A percentile compares a stretch with the other conserved stretches of the same genome.
Conservation (phyloP, 2,329 filamentous ascomycete species). For the Trichophyton simii region DNA sequence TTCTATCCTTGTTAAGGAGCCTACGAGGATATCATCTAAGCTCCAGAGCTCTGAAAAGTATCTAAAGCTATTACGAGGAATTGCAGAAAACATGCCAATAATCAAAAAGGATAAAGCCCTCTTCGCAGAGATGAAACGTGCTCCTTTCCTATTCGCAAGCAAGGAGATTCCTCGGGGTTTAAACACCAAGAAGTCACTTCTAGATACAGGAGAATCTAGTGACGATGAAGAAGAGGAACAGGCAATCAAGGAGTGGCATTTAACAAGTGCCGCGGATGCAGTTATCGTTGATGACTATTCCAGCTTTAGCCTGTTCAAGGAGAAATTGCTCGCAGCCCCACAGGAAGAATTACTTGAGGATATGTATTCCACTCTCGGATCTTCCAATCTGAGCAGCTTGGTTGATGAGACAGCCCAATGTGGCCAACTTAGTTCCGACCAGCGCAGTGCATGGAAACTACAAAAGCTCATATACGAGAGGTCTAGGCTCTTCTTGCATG, state of each 20-base stretch:
- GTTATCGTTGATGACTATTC: constrained; percentile 80
- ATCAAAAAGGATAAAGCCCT: constrained; percentile 70
- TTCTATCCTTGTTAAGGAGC: constrained; percentile 68
- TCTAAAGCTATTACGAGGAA: constrained; percentile 62
- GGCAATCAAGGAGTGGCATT: constrained; percentile 62
- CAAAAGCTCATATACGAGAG: constrained; percentile 77
- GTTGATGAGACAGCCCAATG: constrained; percentile 68
- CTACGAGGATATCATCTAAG: constrained; percentile 64
- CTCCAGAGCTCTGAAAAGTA: constrained; percentile 79
- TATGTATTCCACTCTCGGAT: constrained; percentile 73
- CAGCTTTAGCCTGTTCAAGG: constrained; percentile 78
- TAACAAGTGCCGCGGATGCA: constrained; percentile 59
- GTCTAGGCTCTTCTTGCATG: constrained; percentile 79
- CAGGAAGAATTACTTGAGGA: constrained; percentile 77
- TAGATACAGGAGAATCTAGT: constrained; percentile 18
- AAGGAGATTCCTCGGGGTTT: constrained; percentile 48
- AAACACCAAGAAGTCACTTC: constrained; percentile 12
- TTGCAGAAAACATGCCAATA: constrained; percentile 58
- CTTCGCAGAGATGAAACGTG: constrained; percentile 59
- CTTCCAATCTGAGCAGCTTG: constrained; percentile 59
- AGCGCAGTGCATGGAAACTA: constrained; percentile 55
- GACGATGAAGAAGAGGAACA: constrained; percentile 48
- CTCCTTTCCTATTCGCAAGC: constrained; percentile 71
- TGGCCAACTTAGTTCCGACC: constrained; percentile 53
- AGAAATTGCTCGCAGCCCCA: constrained; percentile 70